phyloP scores from a whole-genome alignment of 805 yeast genomes.

The Starmerella asiatica region DNA sequence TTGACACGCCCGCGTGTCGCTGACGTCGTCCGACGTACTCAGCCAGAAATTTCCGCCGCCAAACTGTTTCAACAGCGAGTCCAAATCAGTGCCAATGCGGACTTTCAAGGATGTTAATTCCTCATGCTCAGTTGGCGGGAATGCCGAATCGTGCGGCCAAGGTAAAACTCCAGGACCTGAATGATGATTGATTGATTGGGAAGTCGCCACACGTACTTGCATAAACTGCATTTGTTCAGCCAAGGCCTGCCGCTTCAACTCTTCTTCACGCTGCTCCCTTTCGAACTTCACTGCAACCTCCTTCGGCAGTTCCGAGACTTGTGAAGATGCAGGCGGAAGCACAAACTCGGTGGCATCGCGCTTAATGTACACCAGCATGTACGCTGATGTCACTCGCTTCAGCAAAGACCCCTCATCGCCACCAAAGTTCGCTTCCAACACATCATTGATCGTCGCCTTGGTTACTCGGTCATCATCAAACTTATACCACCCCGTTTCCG shows the following conservation, averaged over 20 bases:
- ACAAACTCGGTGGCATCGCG: slow-evolving; percentile 44
- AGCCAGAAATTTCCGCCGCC: slow-evolving; percentile 16
- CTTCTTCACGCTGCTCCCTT: slow-evolving; percentile 47
- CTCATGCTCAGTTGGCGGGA: slow-evolving; percentile 8
- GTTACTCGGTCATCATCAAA: slow-evolving; percentile 95
- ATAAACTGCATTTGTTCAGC: slow-evolving; percentile 45
- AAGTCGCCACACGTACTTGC: slow-evolving; percentile 8
- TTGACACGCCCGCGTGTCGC: slow-evolving; percentile 12
- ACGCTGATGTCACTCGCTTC: slow-evolving; percentile 83
- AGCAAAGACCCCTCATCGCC: slow-evolving; percentile 40
- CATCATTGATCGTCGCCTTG: slow-evolving; percentile 70
- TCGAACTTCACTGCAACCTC: slow-evolving; percentile 56
- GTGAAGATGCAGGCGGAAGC: slow-evolving; percentile 36
- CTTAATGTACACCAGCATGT: slow-evolving; percentile 87
- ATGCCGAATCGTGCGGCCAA: slow-evolving; percentile 3
- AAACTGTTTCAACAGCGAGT: slow-evolving; percentile 3
- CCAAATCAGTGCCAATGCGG: slow-evolving; percentile 11
- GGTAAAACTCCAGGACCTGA: slow-evolving; percentile 12
- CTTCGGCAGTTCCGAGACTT: slow-evolving; percentile 36
- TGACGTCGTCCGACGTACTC: slow-evolving; percentile 1
- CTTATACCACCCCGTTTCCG: slow-evolving; percentile 54
- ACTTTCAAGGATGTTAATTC: slow-evolving; percentile 7
- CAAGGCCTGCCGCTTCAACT: slow-evolving; percentile 40
- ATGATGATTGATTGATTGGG: slow-evolving; percentile 8
- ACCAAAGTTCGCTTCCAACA: slow-evolving; percentile 86